These are phyloP conservation scores for Kregervanrija fluxuum DNA, from an alignment of 805 yeast genomes.

Conservation along the genomic window DNA sequence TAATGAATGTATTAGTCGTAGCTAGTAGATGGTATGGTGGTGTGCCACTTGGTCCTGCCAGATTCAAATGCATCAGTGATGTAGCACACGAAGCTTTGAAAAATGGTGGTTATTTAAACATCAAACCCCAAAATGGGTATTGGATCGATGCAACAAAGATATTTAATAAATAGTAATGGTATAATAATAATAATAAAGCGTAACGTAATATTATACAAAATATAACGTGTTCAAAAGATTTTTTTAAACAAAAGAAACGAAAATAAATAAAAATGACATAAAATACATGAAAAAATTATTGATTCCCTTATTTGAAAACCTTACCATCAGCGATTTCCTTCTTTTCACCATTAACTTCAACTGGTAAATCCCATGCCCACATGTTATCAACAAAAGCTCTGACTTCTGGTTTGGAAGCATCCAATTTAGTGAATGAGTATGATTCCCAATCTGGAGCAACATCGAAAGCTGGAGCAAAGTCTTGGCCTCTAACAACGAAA, in stretches of 20 bases:
- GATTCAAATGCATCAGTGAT: constrained; percentile 62
- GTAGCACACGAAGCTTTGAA: constrained; percentile 47
- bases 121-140: constrained; percentile 1
- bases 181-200: not conserved
- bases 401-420: constrained; percentile 68
- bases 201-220: not conserved
- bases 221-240: too few species aligned
- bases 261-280: not conserved
- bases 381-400: constrained; percentile 77
- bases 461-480: constrained; percentile 81
- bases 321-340: constrained; percentile 95
- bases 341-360: constrained; percentile 66
- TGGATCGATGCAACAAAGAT: constrained; percentile 12
- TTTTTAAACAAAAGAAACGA: too few species aligned
- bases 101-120: constrained; percentile 26
- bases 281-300: not conserved
- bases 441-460: constrained; percentile 99
- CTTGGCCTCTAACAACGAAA: constrained; percentile 93
- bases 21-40: constrained; percentile 86
- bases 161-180: not conserved
- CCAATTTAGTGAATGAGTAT: constrained; percentile 75
- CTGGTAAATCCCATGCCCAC: constrained; percentile 99
- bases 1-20: constrained; percentile 52
- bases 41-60: constrained; percentile 57
- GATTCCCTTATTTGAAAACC: constrained; percentile 70